A percentile compares a stretch with the other conserved stretches of the same genome.
Conservation (phyloP, 2,329 filamentous ascomycete species). For the Phaeophleospora eucalypticola region DNA sequence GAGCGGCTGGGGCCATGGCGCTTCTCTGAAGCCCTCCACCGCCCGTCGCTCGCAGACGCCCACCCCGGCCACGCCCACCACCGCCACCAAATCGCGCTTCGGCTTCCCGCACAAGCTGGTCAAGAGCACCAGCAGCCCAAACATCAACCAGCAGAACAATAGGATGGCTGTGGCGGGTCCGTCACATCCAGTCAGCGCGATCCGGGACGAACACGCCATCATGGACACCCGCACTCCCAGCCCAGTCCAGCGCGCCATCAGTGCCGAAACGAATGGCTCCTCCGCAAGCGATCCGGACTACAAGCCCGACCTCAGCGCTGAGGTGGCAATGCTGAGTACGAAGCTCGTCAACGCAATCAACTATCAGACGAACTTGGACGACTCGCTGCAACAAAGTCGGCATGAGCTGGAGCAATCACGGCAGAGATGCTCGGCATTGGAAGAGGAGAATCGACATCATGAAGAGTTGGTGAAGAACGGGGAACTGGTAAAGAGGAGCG, state of each 20-base stretch:
- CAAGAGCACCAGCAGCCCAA: constrained; percentile 21
- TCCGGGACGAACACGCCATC: constrained; percentile 22
- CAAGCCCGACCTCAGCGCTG: constrained; percentile 62
- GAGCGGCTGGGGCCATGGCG: constrained; percentile 13
- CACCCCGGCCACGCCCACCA: constrained; percentile 6
- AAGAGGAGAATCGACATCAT: constrained; percentile 65
- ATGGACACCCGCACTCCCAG: constrained; percentile 44
- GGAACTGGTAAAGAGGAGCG: constrained; percentile 68
- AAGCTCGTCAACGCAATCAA: constrained; percentile 98
- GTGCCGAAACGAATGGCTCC: constrained; percentile 39
- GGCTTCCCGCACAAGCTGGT: constrained; percentile 19
- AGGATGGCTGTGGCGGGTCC: constrained; percentile 21
- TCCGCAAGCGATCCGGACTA: constrained; percentile 21
- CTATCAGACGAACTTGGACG: constrained; percentile 86
- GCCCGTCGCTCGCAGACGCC: constrained; percentile 10
- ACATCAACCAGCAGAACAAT: constrained; percentile 15
- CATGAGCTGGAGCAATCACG: constrained; percentile 75
- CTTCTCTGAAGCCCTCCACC: background rate
- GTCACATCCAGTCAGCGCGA: constrained; percentile 9
- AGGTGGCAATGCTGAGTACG: constrained; percentile 85
- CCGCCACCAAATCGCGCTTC: constrained; percentile 13
- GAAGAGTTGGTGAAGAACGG: constrained; percentile 67
- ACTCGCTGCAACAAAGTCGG: constrained; percentile 74
- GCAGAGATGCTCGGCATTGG: constrained; percentile 64
- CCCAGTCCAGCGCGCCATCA: constrained; percentile 16